These are phyloP conservation scores for Helicocarpus griseus DNA, from an alignment of 2,329 filamentous ascomycete genomes.

Conservation along the genomic window DNA sequence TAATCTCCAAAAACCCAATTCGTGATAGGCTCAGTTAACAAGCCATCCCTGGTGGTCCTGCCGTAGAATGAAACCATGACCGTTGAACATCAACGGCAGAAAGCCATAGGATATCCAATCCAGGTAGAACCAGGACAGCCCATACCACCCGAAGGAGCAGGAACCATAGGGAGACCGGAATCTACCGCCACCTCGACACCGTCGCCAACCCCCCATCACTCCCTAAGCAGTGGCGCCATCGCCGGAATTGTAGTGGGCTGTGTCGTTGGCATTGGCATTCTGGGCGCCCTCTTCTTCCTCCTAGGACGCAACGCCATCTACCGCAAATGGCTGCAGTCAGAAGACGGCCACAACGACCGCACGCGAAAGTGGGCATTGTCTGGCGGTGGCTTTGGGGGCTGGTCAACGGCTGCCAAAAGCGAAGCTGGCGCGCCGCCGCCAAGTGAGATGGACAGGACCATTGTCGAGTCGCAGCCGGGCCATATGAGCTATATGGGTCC, in stretches of 20 bases:
- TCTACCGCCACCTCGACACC: conserved; percentile 7
- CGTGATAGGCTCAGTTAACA: conserved; percentile 6
- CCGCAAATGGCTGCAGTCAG: conserved; percentile 24
- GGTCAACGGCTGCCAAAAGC: conserved; percentile 13
- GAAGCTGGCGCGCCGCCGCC: background rate
- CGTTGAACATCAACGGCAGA: conserved; percentile 39
- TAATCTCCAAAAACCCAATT: background rate
- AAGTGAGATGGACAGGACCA: conserved; percentile 2
- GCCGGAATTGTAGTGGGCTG: conserved; percentile 50
- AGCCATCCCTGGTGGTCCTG: background rate
- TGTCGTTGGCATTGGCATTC: conserved; percentile 37
- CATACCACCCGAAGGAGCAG: conserved; percentile 40
- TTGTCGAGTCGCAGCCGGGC: conserved; percentile 6
- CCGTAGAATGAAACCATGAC: conserved; percentile 39
- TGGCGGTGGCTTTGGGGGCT: conserved; percentile 16
- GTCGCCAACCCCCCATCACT: conserved; percentile 7
- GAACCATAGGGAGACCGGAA: conserved; percentile 7
- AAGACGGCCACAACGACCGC: conserved; percentile 23
- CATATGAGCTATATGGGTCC: conserved; percentile 12
- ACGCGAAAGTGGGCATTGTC: conserved; percentile 24
- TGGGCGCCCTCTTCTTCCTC: conserved; percentile 34
- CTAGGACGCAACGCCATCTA: conserved; percentile 28
- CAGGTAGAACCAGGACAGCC: conserved; percentile 49
- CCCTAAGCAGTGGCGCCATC: conserved; percentile 42
- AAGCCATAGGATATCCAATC: conserved; percentile 40